phyloP scores from a whole-genome alignment of 371 early-diverging fungal species.

The Encephalitozoon intestinalis region DNA sequence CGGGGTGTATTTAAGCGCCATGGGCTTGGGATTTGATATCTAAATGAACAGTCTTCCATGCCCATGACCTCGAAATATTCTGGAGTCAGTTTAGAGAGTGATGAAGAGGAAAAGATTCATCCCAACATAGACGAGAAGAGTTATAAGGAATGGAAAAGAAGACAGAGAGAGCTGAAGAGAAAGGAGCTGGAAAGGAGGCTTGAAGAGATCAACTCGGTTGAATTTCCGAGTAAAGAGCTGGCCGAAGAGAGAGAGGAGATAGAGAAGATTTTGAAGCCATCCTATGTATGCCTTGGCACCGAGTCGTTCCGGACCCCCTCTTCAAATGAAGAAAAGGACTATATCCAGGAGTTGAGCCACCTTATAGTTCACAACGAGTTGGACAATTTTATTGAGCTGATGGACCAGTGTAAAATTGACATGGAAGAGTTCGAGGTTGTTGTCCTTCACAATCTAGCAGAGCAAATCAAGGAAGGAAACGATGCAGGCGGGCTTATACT shows the following conservation, averaged over 20 bases:
- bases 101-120: constrained; percentile 39
- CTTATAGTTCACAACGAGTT: constrained; percentile 16
- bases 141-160: constrained; percentile 36
- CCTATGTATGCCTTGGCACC: background rate
- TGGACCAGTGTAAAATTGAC: constrained; percentile 29
- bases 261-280: background rate
- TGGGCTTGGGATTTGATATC: constrained; percentile 15
- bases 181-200: constrained; percentile 13
- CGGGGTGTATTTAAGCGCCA: constrained; percentile 33
- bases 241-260: background rate
- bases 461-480: constrained; percentile 49
- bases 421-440: constrained; percentile 36
- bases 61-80: constrained; percentile 4
- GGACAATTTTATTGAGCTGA: constrained; percentile 23
- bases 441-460: constrained; percentile 39
- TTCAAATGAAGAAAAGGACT: constrained; percentile 10
- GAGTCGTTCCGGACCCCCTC: constrained; percentile 17
- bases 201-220: background rate
- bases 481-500: constrained; percentile 32
- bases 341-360: constrained; percentile 7
- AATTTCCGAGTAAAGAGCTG: background rate
- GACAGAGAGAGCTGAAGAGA: constrained; percentile 25
- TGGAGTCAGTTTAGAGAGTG: background rate
- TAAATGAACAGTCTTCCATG: background rate
- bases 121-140: constrained; percentile 56